Evolutionary conservation across 2,329 filamentous ascomycete species (phyloP), one percentile per base, ranked within the genome.

Genomic region (Penicillium aurantiogriseum): DNA sequence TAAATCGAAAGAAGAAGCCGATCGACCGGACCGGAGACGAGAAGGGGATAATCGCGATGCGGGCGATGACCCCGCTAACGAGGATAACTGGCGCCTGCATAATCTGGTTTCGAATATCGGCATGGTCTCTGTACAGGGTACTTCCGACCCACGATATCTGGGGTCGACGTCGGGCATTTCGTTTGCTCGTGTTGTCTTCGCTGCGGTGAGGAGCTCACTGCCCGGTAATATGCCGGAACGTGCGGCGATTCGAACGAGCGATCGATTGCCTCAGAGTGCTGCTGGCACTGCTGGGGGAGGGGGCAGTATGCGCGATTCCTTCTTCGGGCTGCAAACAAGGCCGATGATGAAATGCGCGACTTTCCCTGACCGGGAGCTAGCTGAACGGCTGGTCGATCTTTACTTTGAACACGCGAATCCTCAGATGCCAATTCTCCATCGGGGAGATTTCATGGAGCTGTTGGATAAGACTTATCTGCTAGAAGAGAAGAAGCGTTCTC

Each of bases 331-430:
- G 44, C 92, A 97, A 67, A 95, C 91, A 2, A 92, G 89, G 67
- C 91, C 92, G 2, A 91, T 87, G 17, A 94, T 97, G 70, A 87
- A 90, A 60, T 89, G 90, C 44, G 92, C 92, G 0, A 82, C 86
- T 0, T 97, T 97, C 66, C 94, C 94, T 0, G 86, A 90, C 61
- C 86, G 84, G 62, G 85, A 89, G 33, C 80, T 96, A 3, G 93
- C 87, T 0, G 76, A 84, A 54, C 84, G 86, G 58, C 81, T 97
- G 19, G 87, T 91, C 38, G 85, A 87, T 54, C 83, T 97, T 38
- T 97, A 97, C 74, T 97, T 97, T 73, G 91, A 97, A 76, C 90
- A 97, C 72, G 91, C 93, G 1, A 97, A 97, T 71, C 92, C 93
- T 5, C 93, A 97, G 74, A 95, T 97, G 63, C 93, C 93, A 0